phyloP scores from a whole-genome alignment of 257 asterid genomes.

The Nicotiana benthamiana region DNA sequence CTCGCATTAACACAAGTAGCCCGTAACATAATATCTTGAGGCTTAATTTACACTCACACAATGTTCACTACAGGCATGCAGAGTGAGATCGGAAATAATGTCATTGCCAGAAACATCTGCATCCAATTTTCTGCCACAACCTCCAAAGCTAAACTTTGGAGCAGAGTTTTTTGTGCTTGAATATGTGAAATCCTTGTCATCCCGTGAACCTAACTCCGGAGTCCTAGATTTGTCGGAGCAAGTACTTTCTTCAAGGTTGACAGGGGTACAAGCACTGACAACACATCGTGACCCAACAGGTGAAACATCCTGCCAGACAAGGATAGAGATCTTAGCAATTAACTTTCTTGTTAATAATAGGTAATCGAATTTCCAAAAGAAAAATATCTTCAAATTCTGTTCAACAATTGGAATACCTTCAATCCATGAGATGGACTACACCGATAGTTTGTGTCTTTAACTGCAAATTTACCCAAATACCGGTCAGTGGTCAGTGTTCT shows the following conservation, averaged over 20 bases:
- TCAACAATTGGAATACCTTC: conserved; percentile 38
- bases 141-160: conserved; percentile 25
- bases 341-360: conserved; percentile 1
- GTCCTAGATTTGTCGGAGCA: conserved; percentile 42
- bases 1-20: background rate
- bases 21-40: background rate
- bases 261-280: conserved; percentile 26
- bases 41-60: conserved; percentile 43
- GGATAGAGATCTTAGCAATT: background rate
- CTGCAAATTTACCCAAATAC: conserved; percentile 40
- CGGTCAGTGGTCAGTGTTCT: conserved; percentile 26
- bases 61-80: conserved; percentile 33
- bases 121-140: conserved; percentile 25
- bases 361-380: conserved; percentile 4
- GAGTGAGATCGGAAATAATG: conserved; percentile 16
- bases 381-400: conserved; percentile 6
- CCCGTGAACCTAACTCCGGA: conserved; percentile 29
- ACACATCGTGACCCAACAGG: conserved; percentile 54
- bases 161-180: conserved; percentile 32
- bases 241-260: conserved; percentile 39
- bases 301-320: conserved; percentile 45
- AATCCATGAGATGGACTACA: conserved; percentile 26
- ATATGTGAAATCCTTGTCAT: conserved; percentile 21
- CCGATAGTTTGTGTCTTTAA: conserved; percentile 22
- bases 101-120: conserved; percentile 28